A percentile compares a stretch with the other conserved stretches of the same genome.
Evolutionary conservation across 345 rosid genomes (phyloP).

Genomic region (Odontarrhena argentea): DNA sequence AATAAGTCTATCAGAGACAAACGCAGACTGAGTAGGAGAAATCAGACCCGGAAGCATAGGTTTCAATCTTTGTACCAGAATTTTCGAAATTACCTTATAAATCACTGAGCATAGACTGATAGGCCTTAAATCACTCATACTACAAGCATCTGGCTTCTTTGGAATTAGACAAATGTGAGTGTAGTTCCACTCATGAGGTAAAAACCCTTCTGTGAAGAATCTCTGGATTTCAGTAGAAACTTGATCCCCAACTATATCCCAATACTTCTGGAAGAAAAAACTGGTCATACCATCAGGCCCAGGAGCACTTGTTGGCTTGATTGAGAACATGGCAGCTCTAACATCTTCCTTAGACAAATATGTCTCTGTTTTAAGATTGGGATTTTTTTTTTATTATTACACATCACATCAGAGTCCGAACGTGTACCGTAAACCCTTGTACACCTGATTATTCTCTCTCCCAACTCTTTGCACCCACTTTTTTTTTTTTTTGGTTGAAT

Average conservation of each 20-base stretch:
- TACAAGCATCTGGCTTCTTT: too few relatives aligned
- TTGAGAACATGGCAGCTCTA: background rate
- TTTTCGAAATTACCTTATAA: too few relatives aligned
- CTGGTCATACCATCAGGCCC: background rate
- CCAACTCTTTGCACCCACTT: constrained; percentile 1
- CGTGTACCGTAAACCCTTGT: constrained; percentile 3
- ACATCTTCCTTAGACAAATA: too few relatives aligned
- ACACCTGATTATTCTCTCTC: background rate
- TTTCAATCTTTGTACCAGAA: too few relatives aligned
- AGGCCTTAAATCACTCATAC: too few relatives aligned
- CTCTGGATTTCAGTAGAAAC: background rate
- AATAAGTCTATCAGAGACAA: too few relatives aligned
- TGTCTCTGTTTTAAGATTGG: background rate
- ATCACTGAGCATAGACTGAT: too few relatives aligned
- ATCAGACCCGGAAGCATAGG: too few relatives aligned
- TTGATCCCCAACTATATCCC: background rate
- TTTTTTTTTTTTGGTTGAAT: too few relatives aligned
- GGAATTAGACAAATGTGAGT: too few relatives aligned
- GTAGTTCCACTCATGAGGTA: too few relatives aligned
- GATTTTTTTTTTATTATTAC: background rate
- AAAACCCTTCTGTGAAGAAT: background rate
- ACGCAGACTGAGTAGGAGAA: too few relatives aligned
- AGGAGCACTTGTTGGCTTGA: background rate
- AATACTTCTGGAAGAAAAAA: background rate
- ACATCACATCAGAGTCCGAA: constrained; percentile 6